Evolutionary conservation across 805 yeast genomes (phyloP), one percentile per base, ranked within the genome.

Genomic region (Myxozyma neglecta): DNA sequence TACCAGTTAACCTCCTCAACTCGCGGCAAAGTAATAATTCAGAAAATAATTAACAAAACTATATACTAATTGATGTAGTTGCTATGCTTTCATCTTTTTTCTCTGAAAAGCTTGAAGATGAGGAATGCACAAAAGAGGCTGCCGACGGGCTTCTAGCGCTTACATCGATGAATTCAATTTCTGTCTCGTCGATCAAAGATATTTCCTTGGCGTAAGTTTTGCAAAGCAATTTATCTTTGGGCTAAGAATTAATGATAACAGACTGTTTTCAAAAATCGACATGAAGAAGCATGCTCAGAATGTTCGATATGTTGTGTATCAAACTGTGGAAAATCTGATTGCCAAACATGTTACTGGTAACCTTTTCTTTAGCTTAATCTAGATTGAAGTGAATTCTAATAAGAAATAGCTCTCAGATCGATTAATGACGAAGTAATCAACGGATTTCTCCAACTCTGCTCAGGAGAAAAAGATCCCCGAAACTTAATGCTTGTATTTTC

Each of bases 401-500:
- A 6, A 37, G 11, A 11, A 13, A 40, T 50, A 32, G 59, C 62
- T 35, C 60, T 69, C 20, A 61, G 54, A 2, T 59, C 71, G 8
- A 61, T 74, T 29, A 76, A 75, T 32, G 82, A 81, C 37, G 67
- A 72, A 3, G 84, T 80, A 56, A 79, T 89, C 39, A 73, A 80
- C 43, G 73, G 87, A 0, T 92, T 88, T 66, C 71, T 89, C 40
- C 84, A 85, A 60, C 71, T 90, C 35, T 89, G 96, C 1, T 79
- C 84, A 14, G 96, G 96, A 43, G 99, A 94, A 71, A 96, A 94
- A 69, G 99, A 94, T 74, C 99, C 99, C 2, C 81, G 88, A 62
- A 94, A 96, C 74, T 77, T 94, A 64, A 72, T 94, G 68, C 63
- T 82, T 1, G 88, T 96, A 1, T 89, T 93, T 68, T 72, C 77